A percentile compares a stretch with the other conserved stretches of the same genome.
Evolutionary conservation across 139 green algal genomes (phyloP).

Genomic region (Trebouxia sp.): DNA sequence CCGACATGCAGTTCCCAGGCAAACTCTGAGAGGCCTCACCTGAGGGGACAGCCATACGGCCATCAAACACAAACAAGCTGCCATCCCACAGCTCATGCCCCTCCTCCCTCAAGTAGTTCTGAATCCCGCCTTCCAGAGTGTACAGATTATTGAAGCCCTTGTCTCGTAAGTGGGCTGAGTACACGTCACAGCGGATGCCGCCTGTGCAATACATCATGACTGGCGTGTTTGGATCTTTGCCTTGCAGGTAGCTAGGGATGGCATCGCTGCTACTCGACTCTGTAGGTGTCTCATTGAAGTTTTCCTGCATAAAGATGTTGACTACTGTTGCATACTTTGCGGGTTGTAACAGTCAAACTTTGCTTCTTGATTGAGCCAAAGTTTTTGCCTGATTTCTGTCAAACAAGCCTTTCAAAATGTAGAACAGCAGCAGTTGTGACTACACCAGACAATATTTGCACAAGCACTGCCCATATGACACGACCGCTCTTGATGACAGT

Average conservation of each 20-base stretch:
- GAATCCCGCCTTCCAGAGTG: conserved; percentile 91
- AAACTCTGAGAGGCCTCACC: neutral
- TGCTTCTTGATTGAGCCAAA: too few relatives aligned
- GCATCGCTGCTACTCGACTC: conserved; percentile 24
- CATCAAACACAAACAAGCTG: conserved; percentile 97
- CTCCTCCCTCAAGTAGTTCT: conserved; percentile 69
- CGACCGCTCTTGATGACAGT: too few relatives aligned
- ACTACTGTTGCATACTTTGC: too few relatives aligned
- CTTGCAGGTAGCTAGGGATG: conserved; percentile 63
- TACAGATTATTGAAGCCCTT: conserved; percentile 91
- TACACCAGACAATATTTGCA: too few relatives aligned
- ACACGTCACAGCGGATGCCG: conserved; percentile 98
- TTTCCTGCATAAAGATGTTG: conserved; percentile 62
- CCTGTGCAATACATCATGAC: conserved; percentile 99
- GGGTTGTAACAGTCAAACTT: too few relatives aligned
- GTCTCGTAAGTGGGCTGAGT: conserved; percentile 85
- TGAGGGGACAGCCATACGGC: conserved; percentile 81
- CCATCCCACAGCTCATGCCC: conserved; percentile 83
- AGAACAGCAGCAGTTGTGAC: too few relatives aligned
- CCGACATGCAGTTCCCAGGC: neutral
- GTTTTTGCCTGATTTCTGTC: neutral
- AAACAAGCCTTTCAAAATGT: too few relatives aligned
- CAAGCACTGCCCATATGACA: too few relatives aligned
- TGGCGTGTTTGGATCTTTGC: conserved; percentile 60
- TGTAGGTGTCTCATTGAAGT: conserved; percentile 89